phyloP scores from a whole-genome alignment of 768 basidiomycete genomes.

The Psilocybe cubensis region DNA sequence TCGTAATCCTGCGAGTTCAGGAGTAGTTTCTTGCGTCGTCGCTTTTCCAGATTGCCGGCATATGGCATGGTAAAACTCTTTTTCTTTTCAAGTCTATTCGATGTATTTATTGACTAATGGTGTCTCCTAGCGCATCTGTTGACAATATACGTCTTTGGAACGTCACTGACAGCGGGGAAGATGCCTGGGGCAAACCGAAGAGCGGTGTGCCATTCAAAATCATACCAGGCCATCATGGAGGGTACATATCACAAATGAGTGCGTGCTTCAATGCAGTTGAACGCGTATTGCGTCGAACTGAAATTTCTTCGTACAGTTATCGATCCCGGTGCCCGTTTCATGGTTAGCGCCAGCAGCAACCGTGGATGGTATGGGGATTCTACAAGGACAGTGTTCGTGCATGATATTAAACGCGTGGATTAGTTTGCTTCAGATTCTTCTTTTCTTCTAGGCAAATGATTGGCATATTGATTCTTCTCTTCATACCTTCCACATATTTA shows the following conservation, averaged over 20 bases:
- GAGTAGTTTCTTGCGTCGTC: constrained; percentile 89
- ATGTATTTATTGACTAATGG: neutral
- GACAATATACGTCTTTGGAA: constrained; percentile 97
- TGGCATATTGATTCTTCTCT: neutral
- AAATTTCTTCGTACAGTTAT: constrained; percentile 58
- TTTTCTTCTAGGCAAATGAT: neutral
- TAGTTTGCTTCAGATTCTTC: constrained; percentile 11
- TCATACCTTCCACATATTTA: neutral
- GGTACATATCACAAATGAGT: constrained; percentile 93
- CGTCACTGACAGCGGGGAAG: constrained; percentile 77
- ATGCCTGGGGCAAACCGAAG: constrained; percentile 61
- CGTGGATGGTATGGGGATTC: constrained; percentile 94
- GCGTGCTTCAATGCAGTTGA: constrained; percentile 35
- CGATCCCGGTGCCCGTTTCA: constrained; percentile 81
- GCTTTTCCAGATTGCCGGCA: constrained; percentile 93
- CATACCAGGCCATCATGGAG: constrained; percentile 94
- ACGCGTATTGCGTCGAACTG: constrained; percentile 8
- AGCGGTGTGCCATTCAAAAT: constrained; percentile 90
- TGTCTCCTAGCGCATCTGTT: constrained; percentile 69
- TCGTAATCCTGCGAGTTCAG: constrained; percentile 85
- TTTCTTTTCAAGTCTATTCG: constrained; percentile 12
- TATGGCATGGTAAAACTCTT: constrained; percentile 77
- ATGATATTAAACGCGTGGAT: constrained; percentile 70
- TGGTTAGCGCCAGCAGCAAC: constrained; percentile 92
- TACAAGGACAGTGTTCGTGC: constrained; percentile 87